Base-by-base conservation (phyloP, 306 rosid genomes). In the Corylus heterophylla region DNA sequence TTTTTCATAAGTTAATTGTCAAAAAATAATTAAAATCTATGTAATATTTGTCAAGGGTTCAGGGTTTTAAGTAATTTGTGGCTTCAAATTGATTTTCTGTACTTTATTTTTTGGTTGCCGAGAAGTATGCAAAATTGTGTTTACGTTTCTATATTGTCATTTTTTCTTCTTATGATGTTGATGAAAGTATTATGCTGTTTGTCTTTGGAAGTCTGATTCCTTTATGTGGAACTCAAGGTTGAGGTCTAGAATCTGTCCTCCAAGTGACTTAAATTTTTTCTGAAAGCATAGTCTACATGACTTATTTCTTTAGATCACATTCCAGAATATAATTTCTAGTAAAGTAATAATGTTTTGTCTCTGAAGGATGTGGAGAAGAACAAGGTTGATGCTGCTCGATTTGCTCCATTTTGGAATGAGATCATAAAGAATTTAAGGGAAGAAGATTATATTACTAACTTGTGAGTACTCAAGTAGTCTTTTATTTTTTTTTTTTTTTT, bases 381-480 rank as follows among this genome's bases (percentile, higher is more conserved):
- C 73, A 94, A 88, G 90, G 81, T 89, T 64, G 93, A 94, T 84
- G 97, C 98, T 86, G 85, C 89, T 54, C 93, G 83, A 67, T 94
- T 94, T 79, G 86, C 95, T 68, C 98, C 98, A 12, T 90, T 91
- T 86, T 94, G 98, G 98, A 92, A 94, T 86, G 98, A 94, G 82
- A 92, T 94, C 74, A 69, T 92, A 64, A 81, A 82, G 80, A 92
- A 85, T 84, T 85, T 94, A n/a, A 87, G 98, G 85, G 97, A 94
- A 86, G 98, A 94, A 83, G 98, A 94, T 80, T 94, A 94, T 74
- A 82, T 94, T 66, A 89, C 95, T 55, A 86, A 89, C 89, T 81
- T 89, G 98, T 94, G 84, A 94, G 98, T 88, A 22, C 62, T 71
- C n/a, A 29, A 29, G 0, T 29, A 4, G 22, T 4, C 8, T 2